These are phyloP conservation scores for Glarea lozoyensis DNA, from an alignment of 495 filamentous ascomycete species.

Conservation along the genomic window DNA sequence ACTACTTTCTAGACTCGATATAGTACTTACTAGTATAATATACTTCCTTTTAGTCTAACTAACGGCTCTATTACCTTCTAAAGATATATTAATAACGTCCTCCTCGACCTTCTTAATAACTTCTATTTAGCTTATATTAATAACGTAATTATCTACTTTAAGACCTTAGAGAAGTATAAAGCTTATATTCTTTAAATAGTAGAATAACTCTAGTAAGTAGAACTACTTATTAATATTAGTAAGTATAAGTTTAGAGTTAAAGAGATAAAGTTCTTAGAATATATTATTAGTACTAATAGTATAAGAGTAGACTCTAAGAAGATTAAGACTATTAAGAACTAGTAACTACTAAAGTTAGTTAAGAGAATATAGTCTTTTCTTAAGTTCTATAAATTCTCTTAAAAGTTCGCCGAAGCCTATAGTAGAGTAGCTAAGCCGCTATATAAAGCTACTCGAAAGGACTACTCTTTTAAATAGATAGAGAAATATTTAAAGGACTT, in stretches of 20 bases:
- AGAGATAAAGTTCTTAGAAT: conserved; percentile 19
- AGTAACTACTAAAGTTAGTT: neutral
- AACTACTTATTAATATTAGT: neutral
- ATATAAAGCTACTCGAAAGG: neutral
- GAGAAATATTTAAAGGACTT: no score
- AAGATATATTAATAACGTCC: conserved; percentile 19
- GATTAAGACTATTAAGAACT: neutral
- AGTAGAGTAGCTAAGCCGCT: neutral
- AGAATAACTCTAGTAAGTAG: neutral
- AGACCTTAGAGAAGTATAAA: neutral
- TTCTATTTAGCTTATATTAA: conserved; percentile 25
- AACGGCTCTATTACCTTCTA: conserved; percentile 22
- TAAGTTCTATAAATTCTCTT: neutral
- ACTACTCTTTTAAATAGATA: neutral
- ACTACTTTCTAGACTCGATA: conserved; percentile 24
- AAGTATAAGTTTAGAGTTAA: conserved; percentile 20
- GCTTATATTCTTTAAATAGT: conserved; percentile 4
- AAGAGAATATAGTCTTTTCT: neutral
- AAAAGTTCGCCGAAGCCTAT: neutral
- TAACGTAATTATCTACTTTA: conserved; percentile 26
- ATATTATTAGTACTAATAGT: conserved; percentile 16
- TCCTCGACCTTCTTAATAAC: conserved; percentile 16
- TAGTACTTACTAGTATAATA: conserved; percentile 19
- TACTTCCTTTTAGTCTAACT: conserved; percentile 23
- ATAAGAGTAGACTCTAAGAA: neutral